Evolutionary conservation across 306 rosid species (phyloP), one percentile per base, ranked within the genome.

Genomic region (Quercus dentata): DNA sequence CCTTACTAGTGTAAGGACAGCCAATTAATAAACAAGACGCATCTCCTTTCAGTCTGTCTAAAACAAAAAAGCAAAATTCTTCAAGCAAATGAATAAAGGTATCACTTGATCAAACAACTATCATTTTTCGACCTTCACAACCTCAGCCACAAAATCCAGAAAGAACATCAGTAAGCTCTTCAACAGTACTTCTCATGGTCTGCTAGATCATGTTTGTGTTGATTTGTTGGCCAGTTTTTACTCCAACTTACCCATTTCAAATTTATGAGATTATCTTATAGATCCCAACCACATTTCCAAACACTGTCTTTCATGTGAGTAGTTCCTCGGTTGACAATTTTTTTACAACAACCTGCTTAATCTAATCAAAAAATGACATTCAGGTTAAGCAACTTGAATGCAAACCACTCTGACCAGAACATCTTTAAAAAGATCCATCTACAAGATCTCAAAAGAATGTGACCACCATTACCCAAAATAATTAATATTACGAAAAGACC

Each of bases 391-490:
- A 72, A 71, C 75, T 73, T 46, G 87, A 81, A 79, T 51, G 81
- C 89, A 80, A 80, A 83, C 30, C 85, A 83, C 56, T 79, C 84
- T 83, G 83, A 78, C 75, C 84, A 84, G 91, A 91, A 65, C 59
- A 74, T 64, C 87, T 73, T 71, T 80, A 31, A 69, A 58, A 74
- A 81, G 67, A 76, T 56, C 89, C 86, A 88, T 74, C 86, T 52
- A 86, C 81, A 5, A 79, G 86, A 79, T 86, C 86, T 83, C 82
- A 85, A 71, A 80, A 77, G 87, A 83, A 83, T 79, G 78, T 74
- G 82, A 85, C 86, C 88, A 71, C 82, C 92, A 82, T 67, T 79
- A 89, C 87, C 82, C 12, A 46, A 74, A 82, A 85, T 76, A 58
- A 83, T 71, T 78, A 67, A 76, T 85, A 74, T 77, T 79, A 65